Percentiles rank a stretch among this genome's conserved stretches.
Evolutionary conservation across 495 filamentous ascomycete species (phyloP).

Genomic region (Penicillium argentinense): DNA sequence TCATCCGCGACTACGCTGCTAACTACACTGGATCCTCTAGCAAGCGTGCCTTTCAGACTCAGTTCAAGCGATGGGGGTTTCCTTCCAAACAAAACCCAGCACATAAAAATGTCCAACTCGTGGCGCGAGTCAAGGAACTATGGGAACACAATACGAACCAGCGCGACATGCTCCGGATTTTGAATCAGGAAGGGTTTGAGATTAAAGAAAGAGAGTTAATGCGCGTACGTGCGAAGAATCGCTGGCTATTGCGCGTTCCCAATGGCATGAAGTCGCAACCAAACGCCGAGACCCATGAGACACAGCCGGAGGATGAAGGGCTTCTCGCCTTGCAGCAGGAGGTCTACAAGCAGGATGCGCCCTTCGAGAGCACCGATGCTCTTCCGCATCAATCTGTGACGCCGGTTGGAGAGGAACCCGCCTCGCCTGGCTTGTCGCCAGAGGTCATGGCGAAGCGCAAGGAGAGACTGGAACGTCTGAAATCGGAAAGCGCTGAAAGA

Average conservation of each 20-base stretch:
- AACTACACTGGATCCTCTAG: constrained; percentile 35
- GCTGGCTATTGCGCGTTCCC: constrained; percentile 61
- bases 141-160: constrained; percentile 72
- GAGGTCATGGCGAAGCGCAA: constrained; percentile 56
- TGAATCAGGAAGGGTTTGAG: constrained; percentile 69
- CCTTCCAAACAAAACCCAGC: constrained; percentile 69
- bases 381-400: constrained; percentile 18
- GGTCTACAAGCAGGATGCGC: constrained; percentile 36
- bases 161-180: constrained; percentile 68
- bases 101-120: constrained; percentile 64
- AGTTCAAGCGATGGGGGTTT: constrained; percentile 77
- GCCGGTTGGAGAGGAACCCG: constrained; percentile 8
- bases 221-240: constrained; percentile 62
- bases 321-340: constrained; percentile 43
- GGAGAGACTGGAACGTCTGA: constrained; percentile 54
- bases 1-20: not conserved
- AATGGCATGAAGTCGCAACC: constrained; percentile 53
- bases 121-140: constrained; percentile 67
- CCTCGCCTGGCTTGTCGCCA: constrained; percentile 45
- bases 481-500: constrained; percentile 63
- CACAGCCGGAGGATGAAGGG: constrained; percentile 39
- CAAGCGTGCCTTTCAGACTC: constrained; percentile 70
- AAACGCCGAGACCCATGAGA: constrained; percentile 15
- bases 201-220: constrained; percentile 69
- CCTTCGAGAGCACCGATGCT: constrained; percentile 26